Evolutionary conservation across 345 rosid genomes (phyloP).

Genomic region (Eucalyptus curtisii): DNA sequence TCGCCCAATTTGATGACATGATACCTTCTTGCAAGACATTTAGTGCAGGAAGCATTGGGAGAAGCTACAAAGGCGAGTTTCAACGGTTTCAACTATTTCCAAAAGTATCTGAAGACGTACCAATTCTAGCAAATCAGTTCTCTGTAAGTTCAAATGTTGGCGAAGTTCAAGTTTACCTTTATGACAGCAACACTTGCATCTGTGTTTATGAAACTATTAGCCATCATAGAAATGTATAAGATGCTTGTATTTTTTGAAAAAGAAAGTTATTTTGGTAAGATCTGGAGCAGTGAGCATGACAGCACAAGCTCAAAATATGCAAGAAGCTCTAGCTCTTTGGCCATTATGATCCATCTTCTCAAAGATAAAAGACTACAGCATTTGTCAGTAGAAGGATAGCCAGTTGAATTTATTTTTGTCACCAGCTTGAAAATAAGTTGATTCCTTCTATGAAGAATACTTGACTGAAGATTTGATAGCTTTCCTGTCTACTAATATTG

Average conservation of each 20-base stretch:
- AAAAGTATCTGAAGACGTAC: conserved; percentile 57
- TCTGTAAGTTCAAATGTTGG: conserved; percentile 53
- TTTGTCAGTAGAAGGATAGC: not conserved
- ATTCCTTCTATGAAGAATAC: not conserved
- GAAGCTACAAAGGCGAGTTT: conserved; percentile 85
- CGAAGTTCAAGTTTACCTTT: not conserved
- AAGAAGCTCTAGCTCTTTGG: not conserved
- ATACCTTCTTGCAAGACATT: not conserved
- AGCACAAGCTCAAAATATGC: not conserved
- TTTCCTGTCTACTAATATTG: not conserved
- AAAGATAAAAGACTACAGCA: not conserved
- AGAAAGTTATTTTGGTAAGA: not conserved
- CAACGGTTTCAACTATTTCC: conserved; percentile 81
- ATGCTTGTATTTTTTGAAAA: not conserved
- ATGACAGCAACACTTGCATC: not conserved
- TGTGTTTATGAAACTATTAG: not conserved
- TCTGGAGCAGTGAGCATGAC: not conserved
- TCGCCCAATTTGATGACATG: not conserved
- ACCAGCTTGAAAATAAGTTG: not conserved
- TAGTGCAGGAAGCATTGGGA: conserved; percentile 68
- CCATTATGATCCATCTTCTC: not conserved
- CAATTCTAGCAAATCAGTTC: conserved; percentile 81
- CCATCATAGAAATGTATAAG: not conserved
- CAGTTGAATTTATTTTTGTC: not conserved
- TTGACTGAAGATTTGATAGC: not conserved